Base-by-base conservation (phyloP, 2,329 filamentous ascomycete species). In the Fusarium buxicola region DNA sequence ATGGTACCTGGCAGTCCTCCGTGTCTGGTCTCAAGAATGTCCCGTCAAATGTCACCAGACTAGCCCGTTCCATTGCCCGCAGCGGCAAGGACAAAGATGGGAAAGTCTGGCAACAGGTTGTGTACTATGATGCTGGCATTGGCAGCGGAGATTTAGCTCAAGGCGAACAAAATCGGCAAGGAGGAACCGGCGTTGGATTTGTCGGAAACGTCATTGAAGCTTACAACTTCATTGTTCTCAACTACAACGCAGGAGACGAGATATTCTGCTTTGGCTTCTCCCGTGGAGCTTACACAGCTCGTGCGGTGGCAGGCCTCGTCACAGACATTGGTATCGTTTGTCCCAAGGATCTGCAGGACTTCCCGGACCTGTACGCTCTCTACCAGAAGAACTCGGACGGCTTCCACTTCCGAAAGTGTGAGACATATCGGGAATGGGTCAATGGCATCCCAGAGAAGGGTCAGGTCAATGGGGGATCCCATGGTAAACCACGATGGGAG, bases 61-160 rank as follows among this genome's bases (percentile, higher is more conserved):
- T 77, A 7, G 71, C 71, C 12, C 69, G 74, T 27, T 71, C 71
- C 2, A 57, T 77, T 39, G 58, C 63, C 21, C 68, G 64, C 11
- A 51, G 58, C 9, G 62, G 58, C 8, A 66, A 66, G 8, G 69
- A 69, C 12, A 71, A 69, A 6, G 66, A 70, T 18, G 66, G 65
- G 34, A 70, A 69, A 13, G 64, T 69, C 43, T 70, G 72, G 68
- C 71, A 73, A n/a, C 75, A 77, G 58, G 55, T 78, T 30, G 71
- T 77, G 7, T 75, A 73, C 58, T 78, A 78, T 50, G 74, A 77
- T 18, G 71, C 75, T 8, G 76, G 76, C 8, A 73, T 75, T 18
- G 76, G 75, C 8, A 69, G 63, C 8, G 50, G 68, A 36, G 49
- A 70, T 27, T 24, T 65, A 2, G 45, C 49, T n/a, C 52, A 51